Percentiles rank a stretch among this genome's conserved stretches.
phyloP scores from a whole-genome alignment of 2,329 filamentous ascomycete genomes.

The Paraphoma chrysanthemicola region DNA sequence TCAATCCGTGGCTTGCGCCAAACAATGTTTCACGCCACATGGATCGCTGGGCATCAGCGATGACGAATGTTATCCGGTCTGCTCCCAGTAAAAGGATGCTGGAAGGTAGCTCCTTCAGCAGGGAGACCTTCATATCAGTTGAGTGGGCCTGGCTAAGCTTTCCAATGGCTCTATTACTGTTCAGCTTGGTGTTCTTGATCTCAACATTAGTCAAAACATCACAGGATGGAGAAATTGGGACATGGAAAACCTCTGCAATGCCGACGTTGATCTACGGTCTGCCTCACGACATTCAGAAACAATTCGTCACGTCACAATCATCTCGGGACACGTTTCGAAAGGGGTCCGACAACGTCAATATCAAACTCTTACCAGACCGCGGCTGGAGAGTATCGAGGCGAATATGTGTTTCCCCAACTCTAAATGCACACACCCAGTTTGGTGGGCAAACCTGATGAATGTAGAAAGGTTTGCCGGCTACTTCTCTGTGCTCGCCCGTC shows the following conservation, averaged over 20 bases:
- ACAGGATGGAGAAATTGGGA: slow-evolving; percentile 7
- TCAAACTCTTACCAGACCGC: slow-evolving; percentile 13
- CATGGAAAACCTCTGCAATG: slow-evolving; percentile 44
- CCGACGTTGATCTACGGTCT: slow-evolving; percentile 36
- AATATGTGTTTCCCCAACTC: not conserved
- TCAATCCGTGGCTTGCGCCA: slow-evolving; percentile 18
- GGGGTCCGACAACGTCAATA: slow-evolving; percentile 6
- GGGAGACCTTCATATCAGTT: slow-evolving; percentile 17
- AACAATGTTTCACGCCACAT: slow-evolving; percentile 29
- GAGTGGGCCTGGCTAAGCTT: slow-evolving; percentile 36
- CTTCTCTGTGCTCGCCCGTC: no score
- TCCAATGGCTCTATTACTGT: slow-evolving; percentile 25
- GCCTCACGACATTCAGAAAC: slow-evolving; percentile 21
- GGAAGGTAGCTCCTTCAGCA: slow-evolving; percentile 12
- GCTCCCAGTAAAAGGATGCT: slow-evolving; percentile 4
- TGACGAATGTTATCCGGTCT: slow-evolving; percentile 30
- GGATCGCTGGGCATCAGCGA: slow-evolving; percentile 18
- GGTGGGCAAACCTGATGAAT: no score
- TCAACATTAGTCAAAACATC: slow-evolving; percentile 31
- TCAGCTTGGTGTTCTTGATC: slow-evolving; percentile 32
- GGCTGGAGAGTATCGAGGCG: slow-evolving; percentile 28
- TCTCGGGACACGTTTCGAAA: not conserved
- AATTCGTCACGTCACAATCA: slow-evolving; percentile 7
- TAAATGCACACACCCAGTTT: no score
- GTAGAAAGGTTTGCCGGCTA: no score